Percentiles rank a stretch among this genome's conserved stretches.
Evolutionary conservation across 148 eudicot species (phyloP).

Genomic region (Oxyria digyna): DNA sequence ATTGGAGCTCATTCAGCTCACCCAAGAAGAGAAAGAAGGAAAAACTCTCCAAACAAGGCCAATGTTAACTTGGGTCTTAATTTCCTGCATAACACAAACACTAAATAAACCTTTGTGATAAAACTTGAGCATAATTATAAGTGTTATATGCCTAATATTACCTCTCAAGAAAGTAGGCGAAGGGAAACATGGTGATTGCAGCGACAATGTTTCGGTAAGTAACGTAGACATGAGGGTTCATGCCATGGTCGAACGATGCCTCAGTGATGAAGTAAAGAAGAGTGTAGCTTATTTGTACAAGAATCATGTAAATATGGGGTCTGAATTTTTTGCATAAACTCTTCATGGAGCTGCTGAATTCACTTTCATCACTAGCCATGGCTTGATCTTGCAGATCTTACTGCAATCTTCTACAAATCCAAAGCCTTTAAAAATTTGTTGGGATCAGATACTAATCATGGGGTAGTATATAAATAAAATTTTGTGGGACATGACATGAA

Average conservation of each 20-base stretch:
- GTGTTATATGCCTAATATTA: conserved; percentile 6
- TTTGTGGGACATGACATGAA: background rate
- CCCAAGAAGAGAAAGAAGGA: conserved; percentile 64
- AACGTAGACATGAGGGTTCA: conserved; percentile 72
- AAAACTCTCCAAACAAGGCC: conserved; percentile 46
- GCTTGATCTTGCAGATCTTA: background rate
- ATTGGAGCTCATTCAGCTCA: conserved; percentile 14
- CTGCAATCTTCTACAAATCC: background rate
- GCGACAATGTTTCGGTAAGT: conserved; percentile 68
- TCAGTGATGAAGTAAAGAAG: conserved; percentile 61
- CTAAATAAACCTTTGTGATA: background rate
- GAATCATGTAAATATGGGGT: conserved; percentile 62
- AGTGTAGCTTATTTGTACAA: conserved; percentile 57
- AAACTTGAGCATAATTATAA: too few species aligned
- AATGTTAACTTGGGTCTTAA: conserved; percentile 58
- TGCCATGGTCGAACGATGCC: conserved; percentile 76
- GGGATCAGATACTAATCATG: background rate
- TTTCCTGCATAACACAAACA: conserved; percentile 30
- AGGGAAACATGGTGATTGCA: conserved; percentile 45
- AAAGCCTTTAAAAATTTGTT: background rate
- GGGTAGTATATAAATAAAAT: too few species aligned
- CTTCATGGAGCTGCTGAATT: conserved; percentile 8
- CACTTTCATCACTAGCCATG: conserved; percentile 8
- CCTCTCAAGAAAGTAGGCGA: conserved; percentile 80
- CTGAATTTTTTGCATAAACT: conserved; percentile 29